These are phyloP conservation scores for Volvariella surrecta DNA, from an alignment of 1,284 basidiomycete genomes.

Conservation along the genomic window DNA sequence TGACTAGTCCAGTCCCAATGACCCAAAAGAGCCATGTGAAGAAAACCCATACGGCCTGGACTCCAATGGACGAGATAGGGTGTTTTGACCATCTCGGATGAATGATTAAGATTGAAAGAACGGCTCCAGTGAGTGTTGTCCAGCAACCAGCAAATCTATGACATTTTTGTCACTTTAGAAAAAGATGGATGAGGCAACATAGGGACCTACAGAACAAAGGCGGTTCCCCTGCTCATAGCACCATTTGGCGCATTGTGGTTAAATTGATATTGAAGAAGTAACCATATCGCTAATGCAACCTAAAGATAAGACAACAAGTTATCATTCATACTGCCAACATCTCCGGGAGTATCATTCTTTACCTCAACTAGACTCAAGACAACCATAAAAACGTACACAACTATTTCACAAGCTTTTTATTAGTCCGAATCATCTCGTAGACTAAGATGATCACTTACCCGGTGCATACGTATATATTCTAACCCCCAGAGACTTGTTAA, in stretches of 20 bases:
- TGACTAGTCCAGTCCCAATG: constrained; percentile 38
- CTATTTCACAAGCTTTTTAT: constrained; percentile 16
- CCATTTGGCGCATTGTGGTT: constrained; percentile 38
- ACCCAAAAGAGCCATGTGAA: constrained; percentile 52
- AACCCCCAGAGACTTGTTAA: constrained; percentile 40
- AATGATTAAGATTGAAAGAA: constrained; percentile 44
- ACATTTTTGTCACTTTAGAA: background rate
- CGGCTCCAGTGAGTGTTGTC: constrained; percentile 42
- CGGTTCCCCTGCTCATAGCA: constrained; percentile 28
- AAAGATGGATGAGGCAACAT: background rate
- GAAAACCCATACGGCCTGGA: constrained; percentile 46
- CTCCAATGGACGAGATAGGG: constrained; percentile 42
- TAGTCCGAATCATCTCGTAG: background rate
- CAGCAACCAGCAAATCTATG: constrained; percentile 46
- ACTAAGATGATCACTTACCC: constrained; percentile 24
- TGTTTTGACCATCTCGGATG: constrained; percentile 45
- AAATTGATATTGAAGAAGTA: constrained; percentile 43
- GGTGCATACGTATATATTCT: constrained; percentile 39
- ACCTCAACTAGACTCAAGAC: constrained; percentile 40
- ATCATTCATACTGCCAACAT: background rate
- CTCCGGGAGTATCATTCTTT: too few species aligned
- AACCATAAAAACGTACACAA: constrained; percentile 41
- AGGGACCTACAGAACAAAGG: constrained; percentile 38
- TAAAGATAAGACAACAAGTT: constrained; percentile 14
- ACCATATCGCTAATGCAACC: constrained; percentile 45